Percentiles rank a stretch among this genome's conserved stretches.
phyloP scores from a whole-genome alignment of 169 alveolate species.

The Plasmodium adleri region DNA sequence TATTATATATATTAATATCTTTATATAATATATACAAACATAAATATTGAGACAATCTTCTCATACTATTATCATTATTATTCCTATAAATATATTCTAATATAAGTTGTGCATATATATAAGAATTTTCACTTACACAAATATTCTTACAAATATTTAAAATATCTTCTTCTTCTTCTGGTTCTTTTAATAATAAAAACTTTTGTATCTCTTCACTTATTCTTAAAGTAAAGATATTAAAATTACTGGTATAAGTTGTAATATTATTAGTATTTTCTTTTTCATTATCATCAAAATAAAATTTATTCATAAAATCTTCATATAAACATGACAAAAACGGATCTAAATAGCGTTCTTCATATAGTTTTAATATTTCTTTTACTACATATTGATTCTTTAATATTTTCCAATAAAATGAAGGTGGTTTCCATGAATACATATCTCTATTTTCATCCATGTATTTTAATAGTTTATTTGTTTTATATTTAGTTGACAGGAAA shows the following conservation, averaged over 20 bases:
- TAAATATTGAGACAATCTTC: slow-evolving; percentile 90
- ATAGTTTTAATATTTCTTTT: slow-evolving; percentile 86
- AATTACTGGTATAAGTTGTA: slow-evolving; percentile 90
- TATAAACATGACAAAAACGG: slow-evolving; percentile 88
- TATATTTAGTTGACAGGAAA: slow-evolving; percentile 85
- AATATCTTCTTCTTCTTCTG: slow-evolving; percentile 82
- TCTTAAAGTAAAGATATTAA: slow-evolving; percentile 90
- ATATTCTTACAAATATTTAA: slow-evolving; percentile 80
- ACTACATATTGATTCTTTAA: slow-evolving; percentile 84
- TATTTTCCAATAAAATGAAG: slow-evolving; percentile 88
- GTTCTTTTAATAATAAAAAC: slow-evolving; percentile 87
- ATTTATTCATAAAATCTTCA: slow-evolving; percentile 87
- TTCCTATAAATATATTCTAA: slow-evolving; percentile 90
- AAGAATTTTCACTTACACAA: slow-evolving; percentile 92
- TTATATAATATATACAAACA: slow-evolving; percentile 64
- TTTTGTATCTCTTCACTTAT: slow-evolving; percentile 90
- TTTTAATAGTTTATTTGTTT: slow-evolving; percentile 86
- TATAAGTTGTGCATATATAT: slow-evolving; percentile 91
- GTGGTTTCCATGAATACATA: slow-evolving; percentile 91
- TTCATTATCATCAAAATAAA: slow-evolving; percentile 59
- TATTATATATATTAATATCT: slow-evolving; percentile 50
- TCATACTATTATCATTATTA: slow-evolving; percentile 91
- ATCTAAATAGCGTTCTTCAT: slow-evolving; percentile 86
- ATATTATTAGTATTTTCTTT: slow-evolving; percentile 20
- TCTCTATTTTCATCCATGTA: slow-evolving; percentile 90